Percentiles rank a stretch among this genome's conserved stretches.
Conservation (phyloP, 352 stramenopile species). For the Saprolegnia parasitica region DNA sequence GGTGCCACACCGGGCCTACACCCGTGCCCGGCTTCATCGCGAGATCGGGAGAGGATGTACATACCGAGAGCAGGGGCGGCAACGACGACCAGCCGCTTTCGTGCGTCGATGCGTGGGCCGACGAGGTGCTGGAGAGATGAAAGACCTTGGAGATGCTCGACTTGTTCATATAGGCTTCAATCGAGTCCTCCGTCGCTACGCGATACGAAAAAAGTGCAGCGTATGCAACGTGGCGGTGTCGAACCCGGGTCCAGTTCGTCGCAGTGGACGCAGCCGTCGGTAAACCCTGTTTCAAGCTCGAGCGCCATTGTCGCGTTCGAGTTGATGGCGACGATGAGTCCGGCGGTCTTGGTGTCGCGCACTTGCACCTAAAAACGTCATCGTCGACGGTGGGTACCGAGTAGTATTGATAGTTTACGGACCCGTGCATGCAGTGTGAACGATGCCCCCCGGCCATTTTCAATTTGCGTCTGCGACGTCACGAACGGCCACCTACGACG, state of each 20-base stretch:
- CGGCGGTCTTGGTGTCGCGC: not conserved
- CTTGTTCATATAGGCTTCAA: not conserved
- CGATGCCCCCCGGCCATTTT: too few relatives aligned
- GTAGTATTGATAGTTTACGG: too few relatives aligned
- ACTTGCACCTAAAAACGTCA: conserved; percentile 1
- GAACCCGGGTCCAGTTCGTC: not conserved
- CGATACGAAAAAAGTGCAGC: not conserved
- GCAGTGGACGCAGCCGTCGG: not conserved
- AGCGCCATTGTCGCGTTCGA: conserved; percentile 2
- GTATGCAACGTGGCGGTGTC: not conserved
- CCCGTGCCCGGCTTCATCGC: too few relatives aligned
- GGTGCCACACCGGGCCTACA: not conserved
- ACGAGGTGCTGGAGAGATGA: not conserved
- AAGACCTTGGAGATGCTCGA: conserved; percentile 8
- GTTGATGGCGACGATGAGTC: conserved; percentile 20
- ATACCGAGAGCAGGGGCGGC: not conserved
- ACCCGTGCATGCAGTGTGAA: too few relatives aligned
- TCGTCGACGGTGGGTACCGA: too few relatives aligned
- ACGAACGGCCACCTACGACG: too few relatives aligned
- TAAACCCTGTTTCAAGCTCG: conserved; percentile 14
- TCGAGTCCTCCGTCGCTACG: not conserved
- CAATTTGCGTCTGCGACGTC: too few relatives aligned
- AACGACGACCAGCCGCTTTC: not conserved
- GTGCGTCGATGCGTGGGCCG: not conserved
- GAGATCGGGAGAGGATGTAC: too few relatives aligned